Evolutionary conservation across 495 filamentous ascomycete species (phyloP).

Genomic region (Jackrogersella minutella): DNA sequence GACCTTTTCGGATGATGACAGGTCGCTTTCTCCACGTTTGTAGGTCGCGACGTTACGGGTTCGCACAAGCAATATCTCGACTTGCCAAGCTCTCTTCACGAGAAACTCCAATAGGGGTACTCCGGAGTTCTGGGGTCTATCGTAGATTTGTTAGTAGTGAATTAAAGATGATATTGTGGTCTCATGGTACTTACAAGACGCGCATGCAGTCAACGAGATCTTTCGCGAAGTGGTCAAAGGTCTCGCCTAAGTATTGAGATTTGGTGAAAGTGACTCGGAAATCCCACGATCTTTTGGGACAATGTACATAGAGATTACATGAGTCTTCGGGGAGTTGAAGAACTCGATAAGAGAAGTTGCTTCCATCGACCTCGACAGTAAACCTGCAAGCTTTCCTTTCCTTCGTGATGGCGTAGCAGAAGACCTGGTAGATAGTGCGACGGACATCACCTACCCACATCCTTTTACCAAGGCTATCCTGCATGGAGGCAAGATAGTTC

Average conservation of each 20-base stretch:
- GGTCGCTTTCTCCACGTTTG: conserved; percentile 16
- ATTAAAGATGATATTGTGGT: not conserved
- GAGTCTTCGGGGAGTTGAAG: conserved; percentile 23
- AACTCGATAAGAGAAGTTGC: conserved; percentile 40
- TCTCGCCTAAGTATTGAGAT: conserved; percentile 33
- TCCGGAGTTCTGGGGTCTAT: conserved; percentile 21
- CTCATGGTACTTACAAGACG: conserved; percentile 48
- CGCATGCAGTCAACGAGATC: conserved; percentile 45
- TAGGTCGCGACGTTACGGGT: conserved; percentile 44
- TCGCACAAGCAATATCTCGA: conserved; percentile 42
- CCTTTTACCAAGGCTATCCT: conserved; percentile 22
- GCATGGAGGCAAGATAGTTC: conserved; percentile 45
- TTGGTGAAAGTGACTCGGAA: conserved; percentile 44
- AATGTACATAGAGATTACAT: conserved; percentile 52
- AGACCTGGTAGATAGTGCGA: conserved; percentile 61
- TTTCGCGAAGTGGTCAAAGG: conserved; percentile 43
- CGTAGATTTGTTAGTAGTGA: conserved; percentile 1
- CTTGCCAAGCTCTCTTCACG: conserved; percentile 18
- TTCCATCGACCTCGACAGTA: conserved; percentile 59
- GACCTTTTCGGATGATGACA: not conserved
- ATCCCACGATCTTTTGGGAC: conserved; percentile 54
- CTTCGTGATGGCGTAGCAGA: conserved; percentile 44
- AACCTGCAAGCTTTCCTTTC: conserved; percentile 44
- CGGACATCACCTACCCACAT: conserved; percentile 30
- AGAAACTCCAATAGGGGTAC: conserved; percentile 39